Conservation (phyloP, 306 rosid genomes). For the Begonia masoniana region DNA sequence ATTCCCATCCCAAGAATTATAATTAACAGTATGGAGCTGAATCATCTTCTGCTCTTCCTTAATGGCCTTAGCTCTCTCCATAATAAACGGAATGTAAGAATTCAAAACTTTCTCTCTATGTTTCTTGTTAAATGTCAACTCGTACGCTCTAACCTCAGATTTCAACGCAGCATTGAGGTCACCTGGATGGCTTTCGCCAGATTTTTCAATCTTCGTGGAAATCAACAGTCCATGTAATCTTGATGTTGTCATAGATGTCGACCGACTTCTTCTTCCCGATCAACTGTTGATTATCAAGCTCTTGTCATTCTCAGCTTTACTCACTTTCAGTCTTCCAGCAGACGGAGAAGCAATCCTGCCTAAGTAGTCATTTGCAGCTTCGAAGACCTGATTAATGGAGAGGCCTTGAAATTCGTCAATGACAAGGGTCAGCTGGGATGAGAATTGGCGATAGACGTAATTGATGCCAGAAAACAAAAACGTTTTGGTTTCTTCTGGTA, state of each 20-base stretch:
- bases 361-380: slow-evolving; percentile 41
- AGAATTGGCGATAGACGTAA: slow-evolving; percentile 20
- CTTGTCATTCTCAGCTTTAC: slow-evolving; percentile 28
- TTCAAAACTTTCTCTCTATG: slow-evolving; percentile 30
- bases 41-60: slow-evolving; percentile 31
- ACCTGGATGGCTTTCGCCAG: slow-evolving; percentile 10
- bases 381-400: slow-evolving; percentile 38
- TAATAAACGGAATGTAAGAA: slow-evolving; percentile 30
- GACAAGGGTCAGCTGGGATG: slow-evolving; percentile 34
- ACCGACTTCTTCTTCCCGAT: slow-evolving; percentile 20
- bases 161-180: slow-evolving; percentile 17
- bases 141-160: slow-evolving; percentile 36
- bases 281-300: slow-evolving; percentile 30
- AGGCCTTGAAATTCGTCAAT: slow-evolving; percentile 55
- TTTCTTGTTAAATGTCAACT: slow-evolving; percentile 45
- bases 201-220: slow-evolving; percentile 14
- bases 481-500: slow-evolving; percentile 29
- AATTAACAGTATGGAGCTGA: slow-evolving; percentile 31
- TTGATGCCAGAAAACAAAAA: slow-evolving; percentile 15
- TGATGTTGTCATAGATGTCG: slow-evolving; percentile 30
- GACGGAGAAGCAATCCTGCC: slow-evolving; percentile 31
- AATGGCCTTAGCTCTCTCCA: slow-evolving; percentile 21
- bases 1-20: not conserved
- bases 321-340: slow-evolving; percentile 25
- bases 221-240: slow-evolving; percentile 34